Evolutionary conservation across 2,329 filamentous ascomycete genomes (phyloP), one percentile per base, ranked within the genome.

Genomic region (Corynespora cassiicola): DNA sequence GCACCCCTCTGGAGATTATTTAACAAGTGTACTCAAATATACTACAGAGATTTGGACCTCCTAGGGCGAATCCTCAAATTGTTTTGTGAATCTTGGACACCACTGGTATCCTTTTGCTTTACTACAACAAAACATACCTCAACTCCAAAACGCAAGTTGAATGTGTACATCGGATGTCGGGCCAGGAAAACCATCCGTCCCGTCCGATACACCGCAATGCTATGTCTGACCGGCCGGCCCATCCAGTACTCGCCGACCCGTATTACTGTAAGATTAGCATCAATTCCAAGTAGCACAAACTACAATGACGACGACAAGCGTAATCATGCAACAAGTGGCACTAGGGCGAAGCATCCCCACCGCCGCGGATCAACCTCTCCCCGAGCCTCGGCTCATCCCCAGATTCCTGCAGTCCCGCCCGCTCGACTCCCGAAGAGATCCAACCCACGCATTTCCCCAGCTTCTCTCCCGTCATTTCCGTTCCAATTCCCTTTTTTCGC

Each of bases 381-480:
- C 47, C 50, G 51, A 47, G 50, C 58, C 59, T 59, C 54, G 59
- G 59, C 48, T 52, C 45, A 40, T 35, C 50, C 50, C 52, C 49
- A 56, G 46, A 35, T 56, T 54, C 31, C 35, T 15, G 16, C 32
- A n/a, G n/a, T n/a, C 27, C 15, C 15, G 16, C 47, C 38, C 45
- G 36, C 26, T 29, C 21, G 28, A 40, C 26, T 30, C 21, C 43
- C 48, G 37, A 42, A 30, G 39, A 36, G 35, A 41, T 25, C 27
- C 17, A 26, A 35, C 14, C n/a, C 35, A 39, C 41, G 31, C 27
- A 50, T 49, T 36, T 3, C 21, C 17, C 20, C 19, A 12, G 23
- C 30, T 25, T 20, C 23, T 25, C 16, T 29, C 24, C 28, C 30
- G 21, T 44, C 20, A 35, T 15, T 16, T 39, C 18, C 19, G 4